Conservation (phyloP, 495 filamentous ascomycete genomes). For the Xylaria longipes region DNA sequence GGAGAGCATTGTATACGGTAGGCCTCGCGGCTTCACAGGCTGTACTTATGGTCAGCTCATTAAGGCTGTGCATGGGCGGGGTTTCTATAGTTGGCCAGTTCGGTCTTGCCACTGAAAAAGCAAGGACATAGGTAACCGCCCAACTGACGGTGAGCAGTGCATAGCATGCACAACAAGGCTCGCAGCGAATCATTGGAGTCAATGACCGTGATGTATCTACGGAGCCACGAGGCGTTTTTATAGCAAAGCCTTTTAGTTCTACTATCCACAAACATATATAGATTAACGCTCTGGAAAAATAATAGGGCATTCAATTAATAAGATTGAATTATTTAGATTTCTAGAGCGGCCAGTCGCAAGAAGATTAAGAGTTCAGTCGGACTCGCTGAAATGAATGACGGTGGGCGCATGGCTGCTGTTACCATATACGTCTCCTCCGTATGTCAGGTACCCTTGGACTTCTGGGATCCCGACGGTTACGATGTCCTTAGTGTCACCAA, state of each 20-base stretch:
- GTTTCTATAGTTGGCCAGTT: background rate
- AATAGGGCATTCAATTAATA: background rate
- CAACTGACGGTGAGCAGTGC: background rate
- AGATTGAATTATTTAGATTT: background rate
- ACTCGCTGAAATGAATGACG: constrained; percentile 29
- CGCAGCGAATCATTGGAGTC: background rate
- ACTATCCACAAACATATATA: background rate
- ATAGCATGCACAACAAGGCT: background rate
- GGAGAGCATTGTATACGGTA: background rate
- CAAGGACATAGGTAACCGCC: background rate
- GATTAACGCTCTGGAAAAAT: background rate
- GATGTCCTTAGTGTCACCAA: constrained; percentile 54
- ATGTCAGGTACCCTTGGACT: constrained; percentile 54
- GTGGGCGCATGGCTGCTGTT: constrained; percentile 44
- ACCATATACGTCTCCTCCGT: constrained; percentile 59
- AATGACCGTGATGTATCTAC: background rate
- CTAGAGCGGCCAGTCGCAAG: background rate
- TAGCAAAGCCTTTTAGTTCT: background rate
- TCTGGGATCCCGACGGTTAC: constrained; percentile 39
- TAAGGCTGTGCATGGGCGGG: background rate
- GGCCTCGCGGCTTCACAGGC: background rate
- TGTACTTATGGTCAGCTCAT: background rate
- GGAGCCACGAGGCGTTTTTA: background rate
- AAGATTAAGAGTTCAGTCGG: background rate
- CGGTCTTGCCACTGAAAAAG: background rate